These are phyloP conservation scores for Pelargonium myrrhifolium DNA, from an alignment of 441 rosid genomes.

Conservation along the genomic window DNA sequence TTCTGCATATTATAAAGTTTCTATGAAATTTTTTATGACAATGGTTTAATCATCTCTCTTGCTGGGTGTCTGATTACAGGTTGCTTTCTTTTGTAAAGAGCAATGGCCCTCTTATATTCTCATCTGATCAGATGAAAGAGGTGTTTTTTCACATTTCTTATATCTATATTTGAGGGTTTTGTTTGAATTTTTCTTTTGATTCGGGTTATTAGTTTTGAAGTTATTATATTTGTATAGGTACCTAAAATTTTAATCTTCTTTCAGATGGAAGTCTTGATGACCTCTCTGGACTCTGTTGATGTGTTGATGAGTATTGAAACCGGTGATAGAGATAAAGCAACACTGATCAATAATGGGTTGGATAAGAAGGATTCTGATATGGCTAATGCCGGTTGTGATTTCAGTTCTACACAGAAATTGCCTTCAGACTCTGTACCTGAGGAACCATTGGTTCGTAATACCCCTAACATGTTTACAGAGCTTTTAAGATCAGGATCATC, in stretches of 20 bases:
- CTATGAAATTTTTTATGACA: constrained; percentile 2
- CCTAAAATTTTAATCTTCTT: constrained; percentile 19
- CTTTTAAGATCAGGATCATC: constrained; percentile 34
- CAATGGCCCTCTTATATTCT: constrained; percentile 42
- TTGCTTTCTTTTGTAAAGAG: constrained; percentile 46
- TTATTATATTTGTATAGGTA: constrained; percentile 19
- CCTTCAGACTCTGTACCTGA: constrained; percentile 16
- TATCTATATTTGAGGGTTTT: constrained; percentile 2
- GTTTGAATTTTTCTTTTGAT: constrained; percentile 5
- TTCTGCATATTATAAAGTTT: constrained; percentile 9
- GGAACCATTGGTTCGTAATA: constrained; percentile 27
- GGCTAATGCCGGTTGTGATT: constrained; percentile 27
- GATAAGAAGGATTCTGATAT: constrained; percentile 22
- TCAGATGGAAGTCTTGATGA: constrained; percentile 50
- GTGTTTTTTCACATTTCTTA: constrained; percentile 30
- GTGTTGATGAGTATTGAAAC: constrained; percentile 20
- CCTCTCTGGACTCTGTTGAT: constrained; percentile 27
- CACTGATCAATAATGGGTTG: constrained; percentile 13
- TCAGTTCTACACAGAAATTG: constrained; percentile 20
- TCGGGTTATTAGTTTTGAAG: not conserved
- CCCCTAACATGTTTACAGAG: constrained; percentile 30
- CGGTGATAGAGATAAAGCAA: constrained; percentile 30
- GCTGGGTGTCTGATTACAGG: constrained; percentile 36
- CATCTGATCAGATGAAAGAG: constrained; percentile 54
- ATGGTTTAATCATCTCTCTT: constrained; percentile 14